Evolutionary conservation across 2,329 filamentous ascomycete genomes (phyloP), one percentile per base, ranked within the genome.

Genomic region (Berkeleyomyces basicola): DNA sequence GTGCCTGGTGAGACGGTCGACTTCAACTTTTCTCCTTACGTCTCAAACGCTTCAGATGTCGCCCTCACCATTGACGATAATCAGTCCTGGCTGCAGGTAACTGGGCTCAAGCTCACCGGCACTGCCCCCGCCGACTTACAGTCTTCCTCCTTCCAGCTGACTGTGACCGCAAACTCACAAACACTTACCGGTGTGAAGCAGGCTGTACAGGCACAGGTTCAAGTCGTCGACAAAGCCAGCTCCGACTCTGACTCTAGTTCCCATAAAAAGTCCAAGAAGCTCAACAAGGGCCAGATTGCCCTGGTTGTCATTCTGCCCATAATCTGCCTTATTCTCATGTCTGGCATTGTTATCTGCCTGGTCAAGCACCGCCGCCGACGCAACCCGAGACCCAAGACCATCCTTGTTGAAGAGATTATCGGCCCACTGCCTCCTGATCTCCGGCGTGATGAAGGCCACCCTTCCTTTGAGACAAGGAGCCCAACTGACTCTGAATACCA

Each of bases 231-330:
- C 42, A 47, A 58, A 9, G 66, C 72, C 14, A 14, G 10, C 14
- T 44, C 49, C 2, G 46, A 23, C 14, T 64, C 69, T 1, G 61
- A 63, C 2, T 68, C 69, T 59, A 68, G 69, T 2, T 67, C 65
- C 3, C 66, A 67, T 9, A 67, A 67, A 7, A 66, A 67, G 4
- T 62, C 65, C 11, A 65, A 49, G 33, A 61, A 65, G 46, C 58
- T 65, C 7, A 61, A 49, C 51, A 65, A 63, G 42, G 68, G 68
- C 31, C 69, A 72, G 3, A 72, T 78, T 31, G 68, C 79, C 4
- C 67, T 78, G 11, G 77, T 75, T 0, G 74, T 76, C 2, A 71
- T 79, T 2, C 69, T 79, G 2, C 77, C 77, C 2, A 66, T 78
- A 11, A 65, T 77, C 0, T 68, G 72, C 23, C 62, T 75, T 9